Evolutionary conservation across 192 early-diverging fungal species (phyloP).

Genomic region (Rhizophagus sp.): DNA sequence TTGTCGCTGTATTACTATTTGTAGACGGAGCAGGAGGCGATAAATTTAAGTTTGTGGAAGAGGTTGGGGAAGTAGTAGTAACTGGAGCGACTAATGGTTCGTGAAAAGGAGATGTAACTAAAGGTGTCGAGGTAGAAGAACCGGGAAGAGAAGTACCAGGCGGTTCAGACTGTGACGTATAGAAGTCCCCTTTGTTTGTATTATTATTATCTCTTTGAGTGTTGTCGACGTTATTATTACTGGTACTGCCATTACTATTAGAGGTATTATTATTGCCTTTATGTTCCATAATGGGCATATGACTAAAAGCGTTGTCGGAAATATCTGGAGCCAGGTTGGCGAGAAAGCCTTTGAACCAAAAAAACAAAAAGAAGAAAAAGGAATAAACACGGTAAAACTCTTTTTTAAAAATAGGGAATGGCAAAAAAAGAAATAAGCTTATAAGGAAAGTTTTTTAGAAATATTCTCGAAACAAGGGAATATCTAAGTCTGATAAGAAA

Average conservation of each 20-base stretch:
- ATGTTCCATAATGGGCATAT: neutral
- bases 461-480: neutral
- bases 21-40: neutral
- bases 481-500: neutral
- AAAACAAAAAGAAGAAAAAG: neutral
- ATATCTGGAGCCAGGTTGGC: neutral
- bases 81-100: neutral
- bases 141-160: neutral
- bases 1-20: neutral
- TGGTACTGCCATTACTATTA: neutral
- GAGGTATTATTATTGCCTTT: neutral
- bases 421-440: neutral
- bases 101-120: neutral
- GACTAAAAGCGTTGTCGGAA: neutral
- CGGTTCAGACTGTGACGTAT: neutral
- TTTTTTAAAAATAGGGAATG: neutral
- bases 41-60: neutral
- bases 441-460: neutral
- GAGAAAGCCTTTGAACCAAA: neutral
- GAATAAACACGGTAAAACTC: neutral
- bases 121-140: neutral
- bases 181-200: neutral
- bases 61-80: conserved; percentile 2
- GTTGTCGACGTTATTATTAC: neutral
- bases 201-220: conserved; percentile 4